These are phyloP conservation scores for Globisporangium canariense DNA, from an alignment of 352 stramenopile genomes.

Conservation along the genomic window DNA sequence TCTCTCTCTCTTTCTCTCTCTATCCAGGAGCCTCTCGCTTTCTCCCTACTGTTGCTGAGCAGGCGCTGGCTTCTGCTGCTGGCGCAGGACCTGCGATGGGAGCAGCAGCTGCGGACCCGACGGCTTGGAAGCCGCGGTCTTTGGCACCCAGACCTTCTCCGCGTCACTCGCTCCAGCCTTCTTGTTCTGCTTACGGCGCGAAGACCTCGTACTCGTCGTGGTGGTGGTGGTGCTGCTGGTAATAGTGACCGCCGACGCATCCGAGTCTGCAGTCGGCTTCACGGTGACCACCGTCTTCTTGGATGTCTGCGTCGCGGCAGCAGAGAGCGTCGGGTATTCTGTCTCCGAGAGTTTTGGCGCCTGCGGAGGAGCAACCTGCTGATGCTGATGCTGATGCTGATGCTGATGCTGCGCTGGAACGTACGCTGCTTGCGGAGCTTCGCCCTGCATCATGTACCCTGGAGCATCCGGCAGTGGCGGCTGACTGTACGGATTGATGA, in stretches of 20 bases:
- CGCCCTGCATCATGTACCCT: not conserved
- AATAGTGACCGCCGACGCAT: too few relatives aligned
- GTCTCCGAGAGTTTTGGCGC: constrained; percentile 6
- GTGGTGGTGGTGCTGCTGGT: constrained; percentile 12
- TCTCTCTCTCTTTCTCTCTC: not conserved
- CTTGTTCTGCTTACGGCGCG: constrained; percentile 14
- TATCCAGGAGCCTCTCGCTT: not conserved
- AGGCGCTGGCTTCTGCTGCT: constrained; percentile 29
- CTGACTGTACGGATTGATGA: constrained; percentile 22
- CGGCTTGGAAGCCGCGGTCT: constrained; percentile 22
- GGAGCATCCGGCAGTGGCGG: constrained; percentile 1
- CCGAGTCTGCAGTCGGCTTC: not conserved
- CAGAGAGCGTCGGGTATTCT: constrained; percentile 30
- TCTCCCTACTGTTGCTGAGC: constrained; percentile 13
- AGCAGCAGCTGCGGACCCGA: constrained; percentile 33
- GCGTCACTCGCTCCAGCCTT: constrained; percentile 6
- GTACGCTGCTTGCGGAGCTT: not conserved
- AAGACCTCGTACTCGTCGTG: constrained; percentile 18
- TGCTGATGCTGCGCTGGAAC: not conserved
- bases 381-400: too few relatives aligned
- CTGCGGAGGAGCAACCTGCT: not conserved
- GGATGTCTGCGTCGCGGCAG: not conserved
- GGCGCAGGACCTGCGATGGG: constrained; percentile 47
- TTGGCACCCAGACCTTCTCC: constrained; percentile 34
- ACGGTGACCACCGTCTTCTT: constrained; percentile 11